phyloP scores from a whole-genome alignment of 1,139 yeast genomes.

The Scheffersomyces titani region DNA sequence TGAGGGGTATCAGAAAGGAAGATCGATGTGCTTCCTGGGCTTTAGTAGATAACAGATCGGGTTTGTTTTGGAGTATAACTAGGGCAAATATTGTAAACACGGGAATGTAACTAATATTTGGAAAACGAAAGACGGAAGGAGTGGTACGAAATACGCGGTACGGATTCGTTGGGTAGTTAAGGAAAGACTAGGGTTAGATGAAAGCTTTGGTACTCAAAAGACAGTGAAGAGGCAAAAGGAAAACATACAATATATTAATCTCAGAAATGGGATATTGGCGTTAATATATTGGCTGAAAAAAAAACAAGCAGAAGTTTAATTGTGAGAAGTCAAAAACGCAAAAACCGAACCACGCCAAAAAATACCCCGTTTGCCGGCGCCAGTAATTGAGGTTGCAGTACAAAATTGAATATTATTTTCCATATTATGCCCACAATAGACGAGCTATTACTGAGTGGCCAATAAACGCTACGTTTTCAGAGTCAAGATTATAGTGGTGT shows the following conservation, averaged over 20 bases:
- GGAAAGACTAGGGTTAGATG: constrained; percentile 12
- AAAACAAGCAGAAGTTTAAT: neutral
- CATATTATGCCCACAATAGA: neutral
- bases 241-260: neutral
- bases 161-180: constrained; percentile 9
- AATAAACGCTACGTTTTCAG: neutral
- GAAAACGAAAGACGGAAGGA: neutral
- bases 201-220: neutral
- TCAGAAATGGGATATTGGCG: neutral
- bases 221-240: neutral
- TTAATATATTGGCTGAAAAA: neutral
- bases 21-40: neutral
- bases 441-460: neutral
- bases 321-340: neutral
- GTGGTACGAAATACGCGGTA: neutral
- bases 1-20: neutral
- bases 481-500: neutral
- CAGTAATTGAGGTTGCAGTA: neutral
- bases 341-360: neutral
- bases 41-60: neutral
- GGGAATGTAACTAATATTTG: neutral
- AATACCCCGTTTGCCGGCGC: neutral
- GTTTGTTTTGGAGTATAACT: constrained; percentile 1
- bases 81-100: constrained; percentile 1
- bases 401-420: neutral